phyloP scores from a whole-genome alignment of 208 protist genomes.

The Leishmania guyanensis region DNA sequence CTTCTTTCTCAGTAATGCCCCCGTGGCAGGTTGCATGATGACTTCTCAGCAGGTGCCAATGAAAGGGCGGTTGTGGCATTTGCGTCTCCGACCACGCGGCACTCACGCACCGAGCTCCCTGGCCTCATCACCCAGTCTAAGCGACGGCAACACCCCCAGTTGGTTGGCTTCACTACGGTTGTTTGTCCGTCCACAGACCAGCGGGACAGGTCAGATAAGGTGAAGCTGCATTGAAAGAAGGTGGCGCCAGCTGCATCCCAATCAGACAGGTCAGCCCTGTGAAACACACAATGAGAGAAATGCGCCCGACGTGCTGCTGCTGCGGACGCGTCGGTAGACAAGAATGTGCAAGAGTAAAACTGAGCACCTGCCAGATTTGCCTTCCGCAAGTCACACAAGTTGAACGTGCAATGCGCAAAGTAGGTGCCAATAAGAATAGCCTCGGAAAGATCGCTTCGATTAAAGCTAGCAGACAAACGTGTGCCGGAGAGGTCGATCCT shows the following conservation, averaged over 20 bases:
- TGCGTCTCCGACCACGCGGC: slow-evolving; percentile 35
- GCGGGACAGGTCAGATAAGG: slow-evolving; percentile 59
- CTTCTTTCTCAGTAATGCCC: not conserved
- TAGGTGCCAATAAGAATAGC: slow-evolving; percentile 37
- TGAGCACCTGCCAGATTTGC: slow-evolving; percentile 50
- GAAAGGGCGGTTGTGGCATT: slow-evolving; percentile 11
- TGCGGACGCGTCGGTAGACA: slow-evolving; percentile 39
- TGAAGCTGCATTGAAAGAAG: slow-evolving; percentile 80
- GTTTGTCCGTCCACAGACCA: slow-evolving; percentile 82
- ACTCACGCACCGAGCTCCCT: slow-evolving; percentile 35
- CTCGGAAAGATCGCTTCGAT: slow-evolving; percentile 57
- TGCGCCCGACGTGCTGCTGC: slow-evolving; percentile 42
- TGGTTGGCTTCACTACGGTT: slow-evolving; percentile 56
- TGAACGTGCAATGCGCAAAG: slow-evolving; percentile 67
- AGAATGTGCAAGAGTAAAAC: slow-evolving; percentile 82
- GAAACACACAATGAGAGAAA: slow-evolving; percentile 82
- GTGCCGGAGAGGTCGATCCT: slow-evolving; percentile 54
- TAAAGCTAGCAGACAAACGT: slow-evolving; percentile 68
- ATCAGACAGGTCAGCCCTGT: slow-evolving; percentile 47
- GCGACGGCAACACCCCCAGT: slow-evolving; percentile 67
- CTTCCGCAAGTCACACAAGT: slow-evolving; percentile 42
- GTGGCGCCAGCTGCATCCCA: slow-evolving; percentile 78
- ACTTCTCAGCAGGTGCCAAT: slow-evolving; percentile 17
- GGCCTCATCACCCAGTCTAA: slow-evolving; percentile 46
- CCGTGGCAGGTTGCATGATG: slow-evolving; percentile 16